phyloP scores from a whole-genome alignment of 2,329 filamentous ascomycete genomes.

The Moelleriella libera region DNA sequence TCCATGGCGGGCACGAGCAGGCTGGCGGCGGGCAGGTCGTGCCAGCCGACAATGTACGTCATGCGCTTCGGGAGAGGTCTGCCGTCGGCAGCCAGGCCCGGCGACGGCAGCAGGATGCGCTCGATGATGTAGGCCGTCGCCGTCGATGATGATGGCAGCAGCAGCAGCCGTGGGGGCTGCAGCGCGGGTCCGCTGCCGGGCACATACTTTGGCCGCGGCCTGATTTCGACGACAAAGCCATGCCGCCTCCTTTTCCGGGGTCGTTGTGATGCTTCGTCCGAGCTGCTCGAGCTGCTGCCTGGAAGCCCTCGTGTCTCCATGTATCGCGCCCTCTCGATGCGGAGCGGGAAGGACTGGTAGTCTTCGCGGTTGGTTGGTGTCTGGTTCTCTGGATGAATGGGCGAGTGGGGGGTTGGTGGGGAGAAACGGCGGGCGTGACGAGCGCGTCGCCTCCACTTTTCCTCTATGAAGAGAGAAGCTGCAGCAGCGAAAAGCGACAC shows the following conservation, averaged over 20 bases:
- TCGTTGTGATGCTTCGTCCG: neutral
- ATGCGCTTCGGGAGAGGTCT: constrained; percentile 26
- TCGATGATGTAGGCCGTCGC: constrained; percentile 43
- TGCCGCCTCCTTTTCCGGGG: neutral
- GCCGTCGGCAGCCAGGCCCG: constrained; percentile 17
- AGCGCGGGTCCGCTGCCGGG: constrained; percentile 33
- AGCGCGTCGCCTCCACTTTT: no score
- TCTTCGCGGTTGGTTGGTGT: no score
- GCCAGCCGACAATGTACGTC: constrained; percentile 41
- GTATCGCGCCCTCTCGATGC: no score
- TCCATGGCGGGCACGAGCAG: constrained; percentile 29
- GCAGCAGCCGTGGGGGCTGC: constrained; percentile 31
- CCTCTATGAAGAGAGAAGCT: no score
- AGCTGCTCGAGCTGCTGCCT: neutral
- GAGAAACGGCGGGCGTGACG: no score
- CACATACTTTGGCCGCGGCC: constrained; percentile 19
- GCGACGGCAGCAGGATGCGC: constrained; percentile 31
- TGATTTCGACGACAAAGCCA: constrained; percentile 1
- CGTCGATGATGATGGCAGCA: constrained; percentile 22
- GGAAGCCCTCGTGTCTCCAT: no score
- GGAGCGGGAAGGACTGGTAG: no score
- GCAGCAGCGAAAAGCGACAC: no score
- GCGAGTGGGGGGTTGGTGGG: no score
- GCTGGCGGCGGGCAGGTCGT: constrained; percentile 33
- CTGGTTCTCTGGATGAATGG: no score